Evolutionary conservation across 2,329 filamentous ascomycete genomes (phyloP), one percentile per base, ranked within the genome.

Genomic region (Fusarium veterinarium): DNA sequence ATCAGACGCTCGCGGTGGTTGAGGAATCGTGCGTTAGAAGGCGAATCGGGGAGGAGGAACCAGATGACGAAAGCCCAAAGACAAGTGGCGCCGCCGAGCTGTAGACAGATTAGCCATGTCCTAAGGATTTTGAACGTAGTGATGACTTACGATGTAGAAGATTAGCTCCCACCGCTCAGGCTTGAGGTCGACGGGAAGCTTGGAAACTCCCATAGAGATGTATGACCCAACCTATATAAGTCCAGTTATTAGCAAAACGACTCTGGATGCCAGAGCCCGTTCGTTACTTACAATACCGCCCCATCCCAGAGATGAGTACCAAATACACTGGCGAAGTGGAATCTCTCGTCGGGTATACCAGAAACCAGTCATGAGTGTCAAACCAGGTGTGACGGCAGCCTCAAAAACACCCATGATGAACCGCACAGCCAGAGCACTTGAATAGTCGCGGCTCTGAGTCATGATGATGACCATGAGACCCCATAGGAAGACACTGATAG

Each of bases 391-490:
- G 2, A 62, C 60, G 6, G 60, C 60, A 2, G 60, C 60, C 28
- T 62, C 60, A 40, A 62, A 62, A 6, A 62, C 28, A 14, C 60
- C 60, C 60, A 62, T 62, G 14, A 62, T 62, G 33, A 62, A 62
- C 6, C 60, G 33, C 12, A 62, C 60, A 6, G 60, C 52, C n/a
- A 62, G 37, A n/a, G 60, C 60, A 23, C 60, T 62, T 2, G 60
- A 58, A 19, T 62, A 62, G 12, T 62, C 60, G 6, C 60, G 52
- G n/a, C 60, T 62, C 41, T 59, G 52, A 8, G 60, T 62, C 60
- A 62, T 62, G 41, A 62, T 59, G 3, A 62, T 19, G 9, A 59
- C 60, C 60, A 62, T 62, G 1, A 62, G 17, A 1, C 60, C 60
- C 52, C 52, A 62, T 8, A 62, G 25, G 17, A 62, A 62, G 7